These are phyloP conservation scores for Carex scoparia DNA, from an alignment of 176 grass and related monocot genomes.

Conservation along the genomic window DNA sequence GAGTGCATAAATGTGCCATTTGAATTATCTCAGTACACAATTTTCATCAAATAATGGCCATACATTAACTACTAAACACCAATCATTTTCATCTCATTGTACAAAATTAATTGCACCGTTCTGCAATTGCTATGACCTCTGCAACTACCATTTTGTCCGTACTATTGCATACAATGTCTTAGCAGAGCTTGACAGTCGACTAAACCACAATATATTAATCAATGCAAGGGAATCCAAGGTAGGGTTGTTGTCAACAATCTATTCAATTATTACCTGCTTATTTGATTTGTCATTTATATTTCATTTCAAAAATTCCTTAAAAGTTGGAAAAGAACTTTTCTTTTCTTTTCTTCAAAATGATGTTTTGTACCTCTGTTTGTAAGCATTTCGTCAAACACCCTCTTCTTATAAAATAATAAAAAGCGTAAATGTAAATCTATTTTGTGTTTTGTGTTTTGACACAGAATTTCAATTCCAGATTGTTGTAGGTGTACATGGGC, in stretches of 20 bases:
- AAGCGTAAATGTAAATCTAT: too few species aligned
- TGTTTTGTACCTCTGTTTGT: too few species aligned
- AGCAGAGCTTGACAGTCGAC: background rate
- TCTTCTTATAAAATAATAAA: too few species aligned
- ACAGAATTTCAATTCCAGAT: too few species aligned
- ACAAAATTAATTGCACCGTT: background rate
- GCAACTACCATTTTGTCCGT: constrained; percentile 12
- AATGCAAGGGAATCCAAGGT: background rate
- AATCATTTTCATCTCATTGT: background rate
- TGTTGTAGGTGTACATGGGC: too few species aligned
- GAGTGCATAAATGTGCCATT: background rate
- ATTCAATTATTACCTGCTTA: background rate
- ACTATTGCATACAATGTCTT: background rate
- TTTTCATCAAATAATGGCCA: background rate
- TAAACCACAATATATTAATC: background rate
- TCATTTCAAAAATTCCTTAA: background rate
- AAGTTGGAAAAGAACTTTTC: background rate
- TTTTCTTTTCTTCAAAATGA: background rate
- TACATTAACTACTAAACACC: background rate
- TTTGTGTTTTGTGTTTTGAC: too few species aligned
- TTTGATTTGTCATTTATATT: background rate
- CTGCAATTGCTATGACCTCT: background rate
- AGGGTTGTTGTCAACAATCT: background rate
- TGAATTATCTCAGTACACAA: background rate
- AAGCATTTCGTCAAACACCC: too few species aligned